phyloP scores from a whole-genome alignment of 169 alveolate genomes.

The Ophryocystis elektroscirrha region DNA sequence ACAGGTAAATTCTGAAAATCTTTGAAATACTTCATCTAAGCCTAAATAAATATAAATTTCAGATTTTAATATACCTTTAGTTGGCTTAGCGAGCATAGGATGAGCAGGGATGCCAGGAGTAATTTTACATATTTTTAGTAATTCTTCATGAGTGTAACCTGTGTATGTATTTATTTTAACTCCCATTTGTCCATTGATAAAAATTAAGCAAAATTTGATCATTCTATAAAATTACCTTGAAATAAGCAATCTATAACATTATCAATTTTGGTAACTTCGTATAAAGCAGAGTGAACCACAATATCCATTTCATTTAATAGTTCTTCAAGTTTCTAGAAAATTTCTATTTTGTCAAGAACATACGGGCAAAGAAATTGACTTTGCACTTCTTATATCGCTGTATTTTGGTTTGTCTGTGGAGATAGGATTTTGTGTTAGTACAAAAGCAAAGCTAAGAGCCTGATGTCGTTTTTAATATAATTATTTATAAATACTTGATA shows the following conservation, averaged over 20 bases:
- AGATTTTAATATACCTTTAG: slow-evolving; percentile 49
- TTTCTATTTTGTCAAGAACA: too few relatives aligned
- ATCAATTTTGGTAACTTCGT: slow-evolving; percentile 71
- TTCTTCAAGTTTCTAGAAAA: slow-evolving; percentile 1
- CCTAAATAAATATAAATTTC: too few relatives aligned
- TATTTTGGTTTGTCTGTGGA: too few relatives aligned
- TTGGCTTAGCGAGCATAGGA: slow-evolving; percentile 96
- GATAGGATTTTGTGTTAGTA: slow-evolving; percentile 30
- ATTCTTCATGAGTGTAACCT: slow-evolving; percentile 27
- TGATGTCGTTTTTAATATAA: slow-evolving; percentile 2
- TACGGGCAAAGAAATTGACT: background rate
- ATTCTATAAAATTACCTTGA: slow-evolving; percentile 37
- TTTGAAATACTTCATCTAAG: too few relatives aligned
- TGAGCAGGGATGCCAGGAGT: slow-evolving; percentile 89
- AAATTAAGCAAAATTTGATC: too few relatives aligned
- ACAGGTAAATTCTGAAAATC: slow-evolving; percentile 33
- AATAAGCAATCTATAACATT: slow-evolving; percentile 56
- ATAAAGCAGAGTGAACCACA: slow-evolving; percentile 55
- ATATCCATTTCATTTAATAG: slow-evolving; percentile 36
- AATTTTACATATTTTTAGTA: slow-evolving; percentile 58
- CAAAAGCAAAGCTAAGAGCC: slow-evolving; percentile 38
- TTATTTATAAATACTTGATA: slow-evolving; percentile 51
- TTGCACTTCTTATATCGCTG: slow-evolving; percentile 25
- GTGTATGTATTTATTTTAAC: too few relatives aligned
- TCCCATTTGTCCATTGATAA: too few relatives aligned